Evolutionary conservation across 1,139 yeast genomes (phyloP).

Genomic region (Magnusiomyces magnusii): DNA sequence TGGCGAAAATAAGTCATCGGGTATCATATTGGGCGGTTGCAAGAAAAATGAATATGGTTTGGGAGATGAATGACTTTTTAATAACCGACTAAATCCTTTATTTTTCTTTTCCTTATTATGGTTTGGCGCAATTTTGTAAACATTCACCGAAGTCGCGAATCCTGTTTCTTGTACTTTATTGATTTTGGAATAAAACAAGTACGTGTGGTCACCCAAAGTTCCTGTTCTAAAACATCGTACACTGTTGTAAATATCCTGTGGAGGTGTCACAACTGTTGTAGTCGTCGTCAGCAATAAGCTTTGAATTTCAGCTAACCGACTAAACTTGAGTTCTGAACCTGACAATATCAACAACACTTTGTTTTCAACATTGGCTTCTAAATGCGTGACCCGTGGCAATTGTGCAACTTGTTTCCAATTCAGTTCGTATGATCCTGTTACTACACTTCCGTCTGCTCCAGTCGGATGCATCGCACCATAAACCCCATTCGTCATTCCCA

Average conservation of each 20-base stretch:
- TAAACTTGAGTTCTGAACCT: neutral
- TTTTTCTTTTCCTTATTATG: slow-evolving; percentile 7
- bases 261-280: slow-evolving; percentile 10
- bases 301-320: neutral
- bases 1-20: slow-evolving; percentile 11
- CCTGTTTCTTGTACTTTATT: slow-evolving; percentile 7
- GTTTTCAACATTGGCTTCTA: slow-evolving; percentile 11
- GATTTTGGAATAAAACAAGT: slow-evolving; percentile 12
- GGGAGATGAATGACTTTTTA: neutral
- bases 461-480: slow-evolving; percentile 10
- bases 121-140: neutral
- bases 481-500: slow-evolving; percentile 10
- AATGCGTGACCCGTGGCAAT: slow-evolving; percentile 8
- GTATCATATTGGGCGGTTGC: neutral
- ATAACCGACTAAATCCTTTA: slow-evolving; percentile 8
- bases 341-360: slow-evolving; percentile 11
- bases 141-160: slow-evolving; percentile 1
- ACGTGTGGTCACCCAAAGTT: slow-evolving; percentile 5
- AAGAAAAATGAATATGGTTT: neutral
- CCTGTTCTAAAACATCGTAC: slow-evolving; percentile 15
- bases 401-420: slow-evolving; percentile 10
- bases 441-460: neutral
- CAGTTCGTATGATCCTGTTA: slow-evolving; percentile 1
- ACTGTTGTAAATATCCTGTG: slow-evolving; percentile 7
- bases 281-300: neutral